Conservation (phyloP, 2,329 filamentous ascomycete genomes). For the Colletotrichum higginsianum region DNA sequence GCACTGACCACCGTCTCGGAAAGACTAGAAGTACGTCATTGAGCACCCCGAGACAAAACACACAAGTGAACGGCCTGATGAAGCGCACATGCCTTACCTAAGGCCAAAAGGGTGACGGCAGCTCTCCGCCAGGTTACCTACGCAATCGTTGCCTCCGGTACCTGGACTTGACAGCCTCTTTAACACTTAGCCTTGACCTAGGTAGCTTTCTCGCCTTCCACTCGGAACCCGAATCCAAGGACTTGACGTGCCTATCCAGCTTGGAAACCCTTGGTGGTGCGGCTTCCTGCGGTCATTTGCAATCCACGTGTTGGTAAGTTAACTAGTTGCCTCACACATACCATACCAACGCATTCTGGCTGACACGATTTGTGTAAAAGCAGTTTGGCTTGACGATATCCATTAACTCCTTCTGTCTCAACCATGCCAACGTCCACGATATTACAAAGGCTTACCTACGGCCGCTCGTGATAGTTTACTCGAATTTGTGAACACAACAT, state of each 20-base stretch:
- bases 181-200: not conserved
- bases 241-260: not conserved
- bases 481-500: not conserved
- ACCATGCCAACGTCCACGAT: slow-evolving; percentile 12
- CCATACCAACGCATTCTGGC: not conserved
- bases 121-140: not conserved
- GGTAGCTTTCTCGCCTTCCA: not conserved
- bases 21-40: slow-evolving; percentile 9
- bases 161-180: slow-evolving; percentile 5
- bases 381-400: not conserved
- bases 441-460: not conserved
- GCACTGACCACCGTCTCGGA: not conserved
- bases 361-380: not conserved
- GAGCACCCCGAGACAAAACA: not conserved
- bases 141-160: slow-evolving; percentile 3
- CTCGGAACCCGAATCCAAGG: not conserved
- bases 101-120: not conserved
- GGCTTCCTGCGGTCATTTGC: not conserved
- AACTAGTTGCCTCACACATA: not conserved
- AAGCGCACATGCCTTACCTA: slow-evolving; percentile 5
- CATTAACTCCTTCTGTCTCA: not conserved
- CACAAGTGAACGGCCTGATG: not conserved
- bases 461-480: slow-evolving; percentile 9
- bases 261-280: not conserved
- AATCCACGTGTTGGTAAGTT: not conserved